Evolutionary conservation across 768 basidiomycete genomes (phyloP), one percentile per base, ranked within the genome.

Genomic region (Russula virescens): DNA sequence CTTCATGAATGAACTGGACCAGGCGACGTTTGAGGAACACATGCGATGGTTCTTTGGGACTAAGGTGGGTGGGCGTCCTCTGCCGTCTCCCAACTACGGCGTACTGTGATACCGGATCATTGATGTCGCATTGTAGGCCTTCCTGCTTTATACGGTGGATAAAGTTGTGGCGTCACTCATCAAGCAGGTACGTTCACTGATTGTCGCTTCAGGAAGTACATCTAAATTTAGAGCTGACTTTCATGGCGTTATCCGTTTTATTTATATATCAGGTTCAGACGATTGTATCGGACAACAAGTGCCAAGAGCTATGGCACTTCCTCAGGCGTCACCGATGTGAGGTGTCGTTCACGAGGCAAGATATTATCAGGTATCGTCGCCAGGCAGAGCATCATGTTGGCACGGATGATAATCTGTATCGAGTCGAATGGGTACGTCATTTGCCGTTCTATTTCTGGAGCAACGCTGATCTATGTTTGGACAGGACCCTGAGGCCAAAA

Each of bases 1-100:
- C 46, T 98, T 98, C 71, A 94, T 94, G 69, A 88, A 83, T 65
- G 95, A 98, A 71, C 80, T 98, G 63, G 97, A 98, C 73, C 90
- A 88, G 71, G 76, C 81, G n/a, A 84, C 86, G 23, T 98, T 94
- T 69, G 96, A 98, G 73, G 97, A 98, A 72, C 91, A 93, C 70
- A 85, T 98, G 85, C 79, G 97, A 66, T 91, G 92, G 83, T 90
- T 95, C 76, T 94, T 93, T 76, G 90, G 91, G 35, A 92, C 85
- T 64, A 88, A 87, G 82, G 89, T 89, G 53, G 13, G 69, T 60
- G 38, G 47, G 5, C 65, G 79, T 57, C 31, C 8, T 31, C 31
- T 31, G 31, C 31, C 8, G 31, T 11, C 13, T 11, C 38, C 6
- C 13, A 38, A 11, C 52, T 64, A 43, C 47, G n/a, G 31, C n/a